Conservation (phyloP, 176 grass and related monocot species). For the Carex cristatella region DNA sequence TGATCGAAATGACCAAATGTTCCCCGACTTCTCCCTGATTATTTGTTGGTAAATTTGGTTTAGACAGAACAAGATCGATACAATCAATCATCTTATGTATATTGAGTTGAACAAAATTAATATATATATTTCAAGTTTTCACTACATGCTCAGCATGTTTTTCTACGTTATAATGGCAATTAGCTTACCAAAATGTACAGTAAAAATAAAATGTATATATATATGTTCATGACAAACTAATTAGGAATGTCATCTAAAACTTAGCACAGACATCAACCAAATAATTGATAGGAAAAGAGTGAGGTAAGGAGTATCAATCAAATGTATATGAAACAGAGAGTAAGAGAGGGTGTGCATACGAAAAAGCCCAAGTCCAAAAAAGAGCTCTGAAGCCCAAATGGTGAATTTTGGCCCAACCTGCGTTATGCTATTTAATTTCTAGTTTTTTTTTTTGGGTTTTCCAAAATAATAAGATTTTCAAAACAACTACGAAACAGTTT, state of each 20-base stretch:
- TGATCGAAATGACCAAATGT: background rate
- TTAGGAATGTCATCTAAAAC: background rate
- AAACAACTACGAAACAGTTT: no score
- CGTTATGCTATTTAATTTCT: no score
- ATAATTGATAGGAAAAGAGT: background rate
- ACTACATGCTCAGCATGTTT: background rate
- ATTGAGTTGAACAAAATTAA: background rate
- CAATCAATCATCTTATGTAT: background rate
- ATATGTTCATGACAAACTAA: background rate
- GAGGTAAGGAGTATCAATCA: background rate
- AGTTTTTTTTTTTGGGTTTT: no score
- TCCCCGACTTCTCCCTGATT: background rate
- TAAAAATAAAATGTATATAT: background rate
- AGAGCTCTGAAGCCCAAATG: no score
- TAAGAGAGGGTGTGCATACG: no score
- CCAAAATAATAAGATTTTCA: no score
- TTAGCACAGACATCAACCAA: background rate
- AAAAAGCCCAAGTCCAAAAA: no score
- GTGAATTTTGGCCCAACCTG: no score
- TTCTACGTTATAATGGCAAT: background rate
- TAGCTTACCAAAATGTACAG: background rate
- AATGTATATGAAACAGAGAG: no score
- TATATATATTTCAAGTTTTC: background rate
- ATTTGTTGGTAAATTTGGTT: background rate
- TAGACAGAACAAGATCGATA: background rate